These are phyloP conservation scores for Neoboletus subvelutipes DNA, from an alignment of 768 basidiomycete species.

Conservation along the genomic window DNA sequence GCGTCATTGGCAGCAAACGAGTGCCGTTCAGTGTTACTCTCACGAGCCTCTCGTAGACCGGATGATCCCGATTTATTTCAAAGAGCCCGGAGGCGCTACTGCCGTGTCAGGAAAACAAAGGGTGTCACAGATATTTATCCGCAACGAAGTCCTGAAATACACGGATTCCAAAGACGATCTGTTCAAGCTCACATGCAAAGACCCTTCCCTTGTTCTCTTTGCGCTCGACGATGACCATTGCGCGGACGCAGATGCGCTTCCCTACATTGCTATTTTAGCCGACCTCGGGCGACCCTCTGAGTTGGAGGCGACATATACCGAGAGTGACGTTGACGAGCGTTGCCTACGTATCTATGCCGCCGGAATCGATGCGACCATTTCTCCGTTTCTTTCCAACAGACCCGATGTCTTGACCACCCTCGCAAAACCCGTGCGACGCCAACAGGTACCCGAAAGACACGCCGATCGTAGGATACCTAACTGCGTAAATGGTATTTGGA, in stretches of 20 bases:
- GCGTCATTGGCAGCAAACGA: too few relatives aligned
- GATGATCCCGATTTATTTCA: constrained; percentile 9
- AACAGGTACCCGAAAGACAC: neutral
- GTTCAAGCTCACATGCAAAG: neutral
- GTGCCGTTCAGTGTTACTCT: neutral
- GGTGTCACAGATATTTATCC: constrained; percentile 12
- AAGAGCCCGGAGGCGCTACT: neutral
- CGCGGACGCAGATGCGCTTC: neutral
- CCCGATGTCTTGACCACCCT: neutral
- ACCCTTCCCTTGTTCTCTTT: neutral
- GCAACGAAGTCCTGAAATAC: neutral
- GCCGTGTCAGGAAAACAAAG: neutral
- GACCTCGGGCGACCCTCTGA: neutral
- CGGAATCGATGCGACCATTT: neutral
- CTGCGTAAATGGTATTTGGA: neutral
- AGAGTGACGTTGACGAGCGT: neutral
- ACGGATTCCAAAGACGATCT: neutral
- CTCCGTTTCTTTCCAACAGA: neutral
- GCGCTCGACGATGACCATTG: neutral
- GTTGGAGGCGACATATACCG: too few relatives aligned
- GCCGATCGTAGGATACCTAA: too few relatives aligned
- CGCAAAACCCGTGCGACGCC: neutral
- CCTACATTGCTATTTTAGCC: neutral
- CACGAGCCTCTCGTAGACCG: constrained; percentile 1
- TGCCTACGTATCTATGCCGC: neutral